Conservation (phyloP, 1,139 yeast genomes). For the Arxiozyma slooffiae region DNA sequence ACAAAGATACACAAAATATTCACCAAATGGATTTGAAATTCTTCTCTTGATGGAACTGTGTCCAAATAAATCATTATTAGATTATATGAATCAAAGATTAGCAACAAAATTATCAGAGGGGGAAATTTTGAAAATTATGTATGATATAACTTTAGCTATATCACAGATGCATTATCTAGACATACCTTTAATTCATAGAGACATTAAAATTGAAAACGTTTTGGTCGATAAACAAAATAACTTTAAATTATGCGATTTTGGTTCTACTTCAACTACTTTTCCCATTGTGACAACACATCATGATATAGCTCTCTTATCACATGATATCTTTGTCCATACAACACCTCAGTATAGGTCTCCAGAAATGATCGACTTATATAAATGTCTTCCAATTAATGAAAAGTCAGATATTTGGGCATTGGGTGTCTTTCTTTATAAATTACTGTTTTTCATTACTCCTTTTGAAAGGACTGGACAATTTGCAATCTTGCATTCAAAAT, state of each 20-base stretch:
- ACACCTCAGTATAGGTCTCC: slow-evolving; percentile 97
- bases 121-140: slow-evolving; percentile 76
- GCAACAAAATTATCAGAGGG: slow-evolving; percentile 70
- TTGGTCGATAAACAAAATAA: slow-evolving; percentile 62
- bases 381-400: slow-evolving; percentile 84
- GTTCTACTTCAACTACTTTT: slow-evolving; percentile 68
- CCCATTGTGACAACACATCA: slow-evolving; percentile 32
- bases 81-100: slow-evolving; percentile 87
- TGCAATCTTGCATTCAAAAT: slow-evolving; percentile 55
- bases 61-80: slow-evolving; percentile 74
- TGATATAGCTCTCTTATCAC: slow-evolving; percentile 50
- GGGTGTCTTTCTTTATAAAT: slow-evolving; percentile 81
- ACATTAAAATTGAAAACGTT: slow-evolving; percentile 91
- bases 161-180: slow-evolving; percentile 78
- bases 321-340: slow-evolving; percentile 82
- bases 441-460: slow-evolving; percentile 91
- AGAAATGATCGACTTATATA: slow-evolving; percentile 72
- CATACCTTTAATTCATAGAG: slow-evolving; percentile 83
- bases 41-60: slow-evolving; percentile 89
- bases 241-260: slow-evolving; percentile 87
- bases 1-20: slow-evolving; percentile 29
- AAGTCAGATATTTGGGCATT: slow-evolving; percentile 96
- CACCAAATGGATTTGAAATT: slow-evolving; percentile 54
- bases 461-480: slow-evolving; percentile 72
- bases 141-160: slow-evolving; percentile 72